Evolutionary conservation across 1,284 basidiomycete species (phyloP), one percentile per base, ranked within the genome.

Genomic region (Exobasidium cylindrosporum): DNA sequence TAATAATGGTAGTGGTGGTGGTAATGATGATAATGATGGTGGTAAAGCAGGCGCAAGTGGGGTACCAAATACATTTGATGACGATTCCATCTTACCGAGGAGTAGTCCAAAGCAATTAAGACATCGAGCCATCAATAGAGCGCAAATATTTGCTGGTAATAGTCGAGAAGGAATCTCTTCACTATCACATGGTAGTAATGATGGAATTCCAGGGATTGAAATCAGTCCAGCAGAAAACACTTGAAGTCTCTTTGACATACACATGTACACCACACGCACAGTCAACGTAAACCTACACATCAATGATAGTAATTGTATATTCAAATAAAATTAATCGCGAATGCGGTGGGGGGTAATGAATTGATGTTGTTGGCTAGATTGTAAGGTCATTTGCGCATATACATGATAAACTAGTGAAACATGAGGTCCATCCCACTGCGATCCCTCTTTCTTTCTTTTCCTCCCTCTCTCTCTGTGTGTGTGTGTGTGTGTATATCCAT

Each of bases 151-250:
- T 7, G 17, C 35, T 17, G 35, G 35, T 40, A 40, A 17, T 17
- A 40, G 35, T 40, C 35, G 35, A 40, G 35, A 40, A 40, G 35
- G 35, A 7, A 40, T 40, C 7, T 40, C 35, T 7, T 7, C 35
- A 7, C 29, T n/a, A n/a, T 23, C n/a, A 11, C 14, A 14, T 28
- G 14, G 31, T 28, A 29, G 13, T 6, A 31, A 14, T 13, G 21
- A 26, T 14, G 30, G 30, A 4, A 55, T 55, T 26, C 53, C 53
- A 6, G 53, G 40, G 26, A 55, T 55, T 35, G 21, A 55, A 21
- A 44, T 55, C 17, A 55, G 53, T 26, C 21, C 53, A 17, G 35
- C 35, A 40, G 35, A 40, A 17, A 40, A 40, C 35, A 40, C 35
- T 17, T 40, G 35, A n/a, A n/a, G n/a, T n/a, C n/a, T n/a, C n/a